These are phyloP conservation scores for Podila epigama DNA, from an alignment of 192 early-diverging fungal genomes.

Conservation along the genomic window DNA sequence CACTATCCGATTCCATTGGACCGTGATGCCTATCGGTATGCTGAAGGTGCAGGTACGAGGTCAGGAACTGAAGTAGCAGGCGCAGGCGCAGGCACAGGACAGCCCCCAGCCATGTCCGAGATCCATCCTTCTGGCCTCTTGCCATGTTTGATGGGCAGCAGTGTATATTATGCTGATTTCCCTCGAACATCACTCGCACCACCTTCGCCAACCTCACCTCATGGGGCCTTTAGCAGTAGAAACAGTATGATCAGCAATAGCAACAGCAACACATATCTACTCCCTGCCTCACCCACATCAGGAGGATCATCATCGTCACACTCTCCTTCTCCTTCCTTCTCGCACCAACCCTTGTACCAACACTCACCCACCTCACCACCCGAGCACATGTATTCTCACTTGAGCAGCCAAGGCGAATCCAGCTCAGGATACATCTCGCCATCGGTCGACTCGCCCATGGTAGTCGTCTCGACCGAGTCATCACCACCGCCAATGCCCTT, in stretches of 20 bases:
- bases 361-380: not conserved
- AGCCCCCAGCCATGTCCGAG: not conserved
- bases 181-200: not conserved
- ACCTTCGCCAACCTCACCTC: not conserved
- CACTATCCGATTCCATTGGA: not conserved
- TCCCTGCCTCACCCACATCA: not conserved
- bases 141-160: not conserved
- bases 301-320: not conserved
- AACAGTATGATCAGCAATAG: too few relatives aligned
- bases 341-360: not conserved
- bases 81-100: too few relatives aligned
- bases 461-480: not conserved
- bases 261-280: not conserved
- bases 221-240: too few relatives aligned
- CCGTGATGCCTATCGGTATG: not conserved
- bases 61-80: too few relatives aligned
- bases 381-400: too few relatives aligned
- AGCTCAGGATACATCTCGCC: too few relatives aligned
- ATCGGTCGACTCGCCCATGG: not conserved
- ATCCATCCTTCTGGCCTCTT: too few relatives aligned
- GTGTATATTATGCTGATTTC: not conserved
- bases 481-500: not conserved
- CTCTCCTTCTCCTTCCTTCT: not conserved
- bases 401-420: too few relatives aligned
- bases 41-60: not conserved